Percentiles rank a stretch among this genome's conserved stretches.
phyloP scores from a whole-genome alignment of 805 yeast species.

The Debaryomyces maramus region DNA sequence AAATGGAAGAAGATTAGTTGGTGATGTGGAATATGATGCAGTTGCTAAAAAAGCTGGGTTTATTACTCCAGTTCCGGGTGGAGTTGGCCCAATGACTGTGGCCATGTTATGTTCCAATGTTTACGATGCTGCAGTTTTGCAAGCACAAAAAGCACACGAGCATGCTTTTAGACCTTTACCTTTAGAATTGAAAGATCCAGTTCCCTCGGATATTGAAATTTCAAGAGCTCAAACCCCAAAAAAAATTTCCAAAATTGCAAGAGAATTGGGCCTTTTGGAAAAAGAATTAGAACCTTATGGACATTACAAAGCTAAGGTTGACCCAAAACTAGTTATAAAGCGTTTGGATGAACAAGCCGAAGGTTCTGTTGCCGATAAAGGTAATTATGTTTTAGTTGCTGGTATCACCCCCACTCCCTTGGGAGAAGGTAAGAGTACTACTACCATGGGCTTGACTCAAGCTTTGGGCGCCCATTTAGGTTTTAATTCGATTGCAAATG shows the following conservation, averaged over 20 bases:
- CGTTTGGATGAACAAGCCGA: slow-evolving; percentile 65
- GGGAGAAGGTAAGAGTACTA: slow-evolving; percentile 97
- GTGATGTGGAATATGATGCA: slow-evolving; percentile 84
- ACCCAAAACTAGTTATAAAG: slow-evolving; percentile 38
- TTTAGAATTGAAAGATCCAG: slow-evolving; percentile 54
- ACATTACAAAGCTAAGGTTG: slow-evolving; percentile 84
- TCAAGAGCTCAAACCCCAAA: slow-evolving; percentile 89
- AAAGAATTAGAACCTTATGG: slow-evolving; percentile 88
- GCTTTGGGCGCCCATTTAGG: slow-evolving; percentile 90
- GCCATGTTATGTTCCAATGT: slow-evolving; percentile 92
- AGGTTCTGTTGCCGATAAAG: slow-evolving; percentile 61
- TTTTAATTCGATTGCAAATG: slow-evolving; percentile 85
- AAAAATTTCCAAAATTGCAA: slow-evolving; percentile 70
- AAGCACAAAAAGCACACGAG: slow-evolving; percentile 47
- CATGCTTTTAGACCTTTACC: slow-evolving; percentile 57
- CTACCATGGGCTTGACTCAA: slow-evolving; percentile 95
- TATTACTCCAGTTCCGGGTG: slow-evolving; percentile 98
- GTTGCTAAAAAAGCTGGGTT: slow-evolving; percentile 63
- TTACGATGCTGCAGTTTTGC: slow-evolving; percentile 70
- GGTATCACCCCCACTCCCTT: slow-evolving; percentile 98
- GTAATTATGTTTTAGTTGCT: slow-evolving; percentile 87
- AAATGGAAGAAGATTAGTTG: slow-evolving; percentile 83
- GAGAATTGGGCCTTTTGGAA: slow-evolving; percentile 76
- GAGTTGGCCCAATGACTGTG: slow-evolving; percentile 99
- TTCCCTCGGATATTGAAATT: slow-evolving; percentile 88